Conservation (phyloP, 2,329 filamentous ascomycete species). For the Fusarium penzigii region DNA sequence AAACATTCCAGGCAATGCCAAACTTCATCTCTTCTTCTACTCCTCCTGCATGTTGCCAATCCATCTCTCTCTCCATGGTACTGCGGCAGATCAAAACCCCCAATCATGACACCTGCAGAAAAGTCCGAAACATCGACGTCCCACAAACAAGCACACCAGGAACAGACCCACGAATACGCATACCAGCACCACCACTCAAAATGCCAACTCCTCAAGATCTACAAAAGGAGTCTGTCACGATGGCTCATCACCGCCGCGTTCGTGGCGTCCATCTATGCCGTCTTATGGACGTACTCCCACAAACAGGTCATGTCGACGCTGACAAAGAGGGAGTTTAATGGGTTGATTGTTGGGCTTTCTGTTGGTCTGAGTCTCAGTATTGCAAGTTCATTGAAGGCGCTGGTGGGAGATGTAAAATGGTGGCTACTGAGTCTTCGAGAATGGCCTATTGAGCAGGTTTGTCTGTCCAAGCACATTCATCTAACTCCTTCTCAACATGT, state of each 20-base stretch:
- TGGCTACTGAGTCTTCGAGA: constrained; percentile 42
- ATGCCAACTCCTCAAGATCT: no score
- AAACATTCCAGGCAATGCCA: no score
- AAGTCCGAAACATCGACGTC: no score
- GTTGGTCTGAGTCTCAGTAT: constrained; percentile 38
- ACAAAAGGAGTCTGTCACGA: background rate
- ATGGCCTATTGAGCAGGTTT: constrained; percentile 42
- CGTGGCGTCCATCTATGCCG: constrained; percentile 17
- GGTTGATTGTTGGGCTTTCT: constrained; percentile 44
- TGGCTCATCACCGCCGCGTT: constrained; percentile 20
- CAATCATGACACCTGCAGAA: no score
- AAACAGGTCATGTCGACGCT: constrained; percentile 16
- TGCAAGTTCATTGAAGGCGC: constrained; percentile 43
- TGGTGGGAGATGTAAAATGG: constrained; percentile 48
- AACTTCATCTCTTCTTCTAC: no score
- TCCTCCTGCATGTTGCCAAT: no score
- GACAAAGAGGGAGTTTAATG: constrained; percentile 44
- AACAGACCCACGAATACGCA: no score
- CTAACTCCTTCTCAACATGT: background rate
- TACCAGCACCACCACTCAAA: no score
- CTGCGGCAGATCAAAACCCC: no score
- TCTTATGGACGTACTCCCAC: constrained; percentile 17
- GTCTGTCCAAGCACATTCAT: background rate
- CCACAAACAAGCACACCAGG: no score
- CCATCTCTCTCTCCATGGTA: no score